Base-by-base conservation (phyloP, 2,329 filamentous ascomycete genomes). In the Trichoderma koningiopsis region DNA sequence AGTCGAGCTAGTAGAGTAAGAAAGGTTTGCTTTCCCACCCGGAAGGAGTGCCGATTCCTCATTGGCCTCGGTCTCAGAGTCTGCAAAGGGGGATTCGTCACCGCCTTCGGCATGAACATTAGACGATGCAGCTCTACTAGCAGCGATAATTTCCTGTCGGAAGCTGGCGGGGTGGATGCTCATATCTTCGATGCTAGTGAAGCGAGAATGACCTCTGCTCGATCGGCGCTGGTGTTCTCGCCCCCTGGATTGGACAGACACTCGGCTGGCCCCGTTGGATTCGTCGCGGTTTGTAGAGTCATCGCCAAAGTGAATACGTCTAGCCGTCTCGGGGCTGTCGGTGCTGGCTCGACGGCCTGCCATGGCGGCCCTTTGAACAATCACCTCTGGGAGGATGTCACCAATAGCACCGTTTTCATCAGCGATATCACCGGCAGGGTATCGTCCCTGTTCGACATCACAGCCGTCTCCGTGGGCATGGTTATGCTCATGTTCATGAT, bases 91-190 rank as follows among this genome's bases (percentile, higher is more conserved):
- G 10, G 81, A 80, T 19, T 82, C 81, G 7, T 85, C 84, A 19
- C 87, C 86, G 13, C 80, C 80, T 37, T 86, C 85, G 69, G 78
- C 86, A 4, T 88, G 88, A 4, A 84, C 82, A 49, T 87, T 88
- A 57, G 71, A 69, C 3, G 74, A 74, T 13, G 76, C 73, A 7
- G 77, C 74, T 35, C 89, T 83, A 62, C 88, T 87, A 70, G 89
- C 91, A n/a, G 92, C 93, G 47, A 98, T 96, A 74, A 99, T 97
- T 68, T 95, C 93, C 78, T 97, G 92, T 73, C 96, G 87, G 83
- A 98, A 94, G 72, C 91, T 95, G 29, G 93, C 91, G 3, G 96
- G 96, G 77, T 97, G 92, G 64, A 97, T 92, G 77, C 91, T 92
- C 73, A 96, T 91, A 68, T 94, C 87, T 40, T 90, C 81, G 83